Conservation (phyloP, 192 early-diverging fungal genomes). For the Gorgonomyces haynaldii region DNA sequence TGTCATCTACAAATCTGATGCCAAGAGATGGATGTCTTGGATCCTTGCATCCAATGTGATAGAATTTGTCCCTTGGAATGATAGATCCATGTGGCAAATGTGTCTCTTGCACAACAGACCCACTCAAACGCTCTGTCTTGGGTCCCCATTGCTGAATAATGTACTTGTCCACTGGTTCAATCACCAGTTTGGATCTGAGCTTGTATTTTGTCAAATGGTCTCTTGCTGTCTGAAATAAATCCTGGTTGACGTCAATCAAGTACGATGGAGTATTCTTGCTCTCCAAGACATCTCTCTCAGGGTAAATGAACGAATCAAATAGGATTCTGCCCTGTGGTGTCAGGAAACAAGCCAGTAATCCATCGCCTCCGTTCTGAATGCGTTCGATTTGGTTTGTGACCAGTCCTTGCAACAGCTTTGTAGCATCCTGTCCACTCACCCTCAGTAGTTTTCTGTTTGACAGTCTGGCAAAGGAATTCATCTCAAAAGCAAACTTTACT, state of each 20-base stretch:
- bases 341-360: background rate
- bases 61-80: background rate
- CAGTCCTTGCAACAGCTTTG: background rate
- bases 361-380: background rate
- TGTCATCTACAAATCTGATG: constrained; percentile 47
- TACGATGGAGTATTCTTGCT: constrained; percentile 46
- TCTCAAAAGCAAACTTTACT: constrained; percentile 9
- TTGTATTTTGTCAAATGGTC: constrained; percentile 63
- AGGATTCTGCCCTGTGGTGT: constrained; percentile 66
- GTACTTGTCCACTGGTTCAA: constrained; percentile 53
- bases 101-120: no score
- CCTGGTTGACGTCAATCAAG: constrained; percentile 67
- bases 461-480: background rate
- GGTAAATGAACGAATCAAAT: constrained; percentile 85
- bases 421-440: background rate
- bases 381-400: background rate
- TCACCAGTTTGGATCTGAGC: constrained; percentile 60
- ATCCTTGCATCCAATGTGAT: background rate
- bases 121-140: no score
- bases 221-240: constrained; percentile 33
- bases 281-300: constrained; percentile 43
- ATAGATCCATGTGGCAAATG: no score
- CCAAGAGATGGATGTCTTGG: constrained; percentile 37
- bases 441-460: background rate
- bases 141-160: constrained; percentile 60